Conservation (phyloP, 2,329 filamentous ascomycete genomes). For the Aspergillus aculeatus region DNA sequence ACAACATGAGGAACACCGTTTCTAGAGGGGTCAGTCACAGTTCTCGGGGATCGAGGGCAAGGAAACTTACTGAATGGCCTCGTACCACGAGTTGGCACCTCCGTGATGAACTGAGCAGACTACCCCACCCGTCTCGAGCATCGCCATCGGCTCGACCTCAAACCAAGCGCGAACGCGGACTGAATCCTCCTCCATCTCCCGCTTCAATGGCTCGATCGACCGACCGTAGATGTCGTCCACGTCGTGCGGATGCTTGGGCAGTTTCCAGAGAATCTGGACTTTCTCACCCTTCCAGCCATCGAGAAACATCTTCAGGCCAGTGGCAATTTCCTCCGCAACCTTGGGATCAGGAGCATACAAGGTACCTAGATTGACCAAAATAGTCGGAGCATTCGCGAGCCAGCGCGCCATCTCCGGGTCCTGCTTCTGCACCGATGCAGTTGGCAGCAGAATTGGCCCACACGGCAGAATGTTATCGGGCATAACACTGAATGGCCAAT, state of each 20-base stretch:
- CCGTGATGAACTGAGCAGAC: constrained; percentile 47
- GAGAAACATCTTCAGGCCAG: constrained; percentile 39
- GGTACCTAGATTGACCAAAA: constrained; percentile 53
- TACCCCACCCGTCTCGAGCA: constrained; percentile 38
- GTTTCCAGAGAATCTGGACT: constrained; percentile 44
- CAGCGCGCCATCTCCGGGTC: constrained; percentile 47
- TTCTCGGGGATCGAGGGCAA: neutral
- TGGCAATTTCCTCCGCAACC: constrained; percentile 42
- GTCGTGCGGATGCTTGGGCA: constrained; percentile 27
- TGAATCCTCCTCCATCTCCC: constrained; percentile 28
- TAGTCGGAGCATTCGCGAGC: constrained; percentile 44
- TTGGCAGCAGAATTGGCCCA: constrained; percentile 48
- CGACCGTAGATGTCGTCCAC: constrained; percentile 22
- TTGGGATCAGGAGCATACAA: constrained; percentile 32
- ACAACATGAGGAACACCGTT: constrained; percentile 47
- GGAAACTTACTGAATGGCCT: constrained; percentile 41
- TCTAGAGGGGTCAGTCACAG: constrained; percentile 22
- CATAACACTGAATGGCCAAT: constrained; percentile 42
- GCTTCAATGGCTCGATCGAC: constrained; percentile 20
- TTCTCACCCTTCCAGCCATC: constrained; percentile 22
- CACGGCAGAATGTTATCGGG: constrained; percentile 45
- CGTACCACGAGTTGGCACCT: constrained; percentile 49
- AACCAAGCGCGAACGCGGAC: constrained; percentile 47
- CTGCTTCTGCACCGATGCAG: constrained; percentile 33
- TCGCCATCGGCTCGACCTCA: constrained; percentile 37